Evolutionary conservation across 176 grass and related monocot genomes (phyloP).

Genomic region (Paspalum vaginatum): DNA sequence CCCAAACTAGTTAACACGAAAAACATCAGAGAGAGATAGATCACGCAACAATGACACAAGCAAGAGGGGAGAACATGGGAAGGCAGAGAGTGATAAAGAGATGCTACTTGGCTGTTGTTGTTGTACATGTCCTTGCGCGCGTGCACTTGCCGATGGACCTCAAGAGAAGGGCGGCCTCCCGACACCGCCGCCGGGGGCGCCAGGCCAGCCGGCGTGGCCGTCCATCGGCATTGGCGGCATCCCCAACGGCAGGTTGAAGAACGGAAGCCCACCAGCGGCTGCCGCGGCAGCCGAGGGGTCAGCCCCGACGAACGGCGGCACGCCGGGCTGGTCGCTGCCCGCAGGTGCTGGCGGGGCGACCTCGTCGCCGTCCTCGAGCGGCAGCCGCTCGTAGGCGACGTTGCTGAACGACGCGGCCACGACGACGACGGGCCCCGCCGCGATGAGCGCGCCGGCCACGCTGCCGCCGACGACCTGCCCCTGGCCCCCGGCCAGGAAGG

Average conservation of each 20-base stretch:
- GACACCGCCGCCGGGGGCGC: constrained; percentile 35
- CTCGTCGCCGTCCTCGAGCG: constrained; percentile 91
- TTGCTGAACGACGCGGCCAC: constrained; percentile 96
- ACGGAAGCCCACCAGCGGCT: constrained; percentile 52
- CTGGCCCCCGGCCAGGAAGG: constrained; percentile 76
- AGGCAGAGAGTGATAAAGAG: constrained; percentile 20
- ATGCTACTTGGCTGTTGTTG: constrained; percentile 52
- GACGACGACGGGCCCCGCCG: constrained; percentile 79
- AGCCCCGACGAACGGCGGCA: constrained; percentile 9
- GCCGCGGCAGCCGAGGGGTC: constrained; percentile 30
- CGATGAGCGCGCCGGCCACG: constrained; percentile 77
- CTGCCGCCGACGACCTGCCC: constrained; percentile 90
- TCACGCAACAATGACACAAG: constrained; percentile 37
- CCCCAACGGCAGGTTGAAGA: constrained; percentile 87
- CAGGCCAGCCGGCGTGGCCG: constrained; percentile 57
- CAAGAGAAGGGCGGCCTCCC: constrained; percentile 53
- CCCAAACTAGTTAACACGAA: constrained; percentile 47
- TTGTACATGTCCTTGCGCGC: constrained; percentile 31
- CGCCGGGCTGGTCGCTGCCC: constrained; percentile 45
- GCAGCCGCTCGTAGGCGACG: constrained; percentile 96
- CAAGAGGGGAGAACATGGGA: neutral
- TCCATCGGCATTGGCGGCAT: constrained; percentile 82
- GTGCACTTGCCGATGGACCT: constrained; percentile 3
- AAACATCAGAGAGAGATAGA: constrained; percentile 38
- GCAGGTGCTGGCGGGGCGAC: constrained; percentile 42